Conservation (phyloP, 306 rosid genomes). For the Styphnolobium japonicum region DNA sequence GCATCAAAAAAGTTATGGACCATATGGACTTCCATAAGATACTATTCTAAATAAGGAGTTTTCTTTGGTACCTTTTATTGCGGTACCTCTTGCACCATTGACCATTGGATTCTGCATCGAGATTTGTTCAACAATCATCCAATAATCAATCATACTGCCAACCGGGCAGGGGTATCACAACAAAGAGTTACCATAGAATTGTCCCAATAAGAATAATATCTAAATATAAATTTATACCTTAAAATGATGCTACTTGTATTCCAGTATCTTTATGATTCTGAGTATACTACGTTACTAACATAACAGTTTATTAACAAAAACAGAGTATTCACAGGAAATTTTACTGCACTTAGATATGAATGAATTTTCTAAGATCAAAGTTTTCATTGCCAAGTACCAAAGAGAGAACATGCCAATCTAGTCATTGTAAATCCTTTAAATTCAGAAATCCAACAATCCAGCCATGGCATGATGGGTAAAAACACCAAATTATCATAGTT, state of each 20-base stretch:
- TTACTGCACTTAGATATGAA: background rate
- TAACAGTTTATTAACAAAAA: background rate
- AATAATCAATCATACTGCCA: background rate
- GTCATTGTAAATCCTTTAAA: background rate
- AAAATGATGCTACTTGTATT: background rate
- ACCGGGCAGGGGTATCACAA: background rate
- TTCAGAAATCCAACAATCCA: background rate
- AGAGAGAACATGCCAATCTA: background rate
- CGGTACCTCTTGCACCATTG: background rate
- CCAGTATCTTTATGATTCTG: background rate
- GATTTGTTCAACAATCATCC: slow-evolving; percentile 4
- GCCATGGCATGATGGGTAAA: background rate
- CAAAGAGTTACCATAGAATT: background rate
- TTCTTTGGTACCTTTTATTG: background rate
- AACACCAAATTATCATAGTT: no score
- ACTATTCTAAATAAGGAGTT: background rate
- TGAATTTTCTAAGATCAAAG: background rate
- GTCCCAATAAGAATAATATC: background rate
- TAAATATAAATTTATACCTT: background rate
- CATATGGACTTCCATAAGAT: background rate
- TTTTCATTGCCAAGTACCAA: background rate
- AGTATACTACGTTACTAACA: background rate
- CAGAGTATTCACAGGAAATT: background rate
- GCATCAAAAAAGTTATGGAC: background rate
- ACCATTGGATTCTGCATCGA: background rate